Conservation (phyloP, 1,284 basidiomycete genomes). For the Porodaedalea pini region DNA sequence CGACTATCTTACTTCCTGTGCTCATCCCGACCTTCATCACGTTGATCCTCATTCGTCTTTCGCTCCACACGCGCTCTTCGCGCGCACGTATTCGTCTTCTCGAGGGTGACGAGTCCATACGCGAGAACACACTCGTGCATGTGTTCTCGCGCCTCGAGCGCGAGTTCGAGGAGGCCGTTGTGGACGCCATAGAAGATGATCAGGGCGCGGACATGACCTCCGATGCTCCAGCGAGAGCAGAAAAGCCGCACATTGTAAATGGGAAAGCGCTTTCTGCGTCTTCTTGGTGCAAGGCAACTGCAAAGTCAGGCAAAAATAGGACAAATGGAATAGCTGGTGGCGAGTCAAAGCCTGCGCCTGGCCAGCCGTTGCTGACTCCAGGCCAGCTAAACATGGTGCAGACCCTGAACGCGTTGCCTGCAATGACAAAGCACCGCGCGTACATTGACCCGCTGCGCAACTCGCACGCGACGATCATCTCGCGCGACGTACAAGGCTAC, state of each 20-base stretch:
- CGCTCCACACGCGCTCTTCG: slow-evolving; percentile 25
- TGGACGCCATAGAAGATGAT: slow-evolving; percentile 17
- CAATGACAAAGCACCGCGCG: slow-evolving; percentile 60
- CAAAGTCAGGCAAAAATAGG: slow-evolving; percentile 27
- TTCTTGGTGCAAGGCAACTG: neutral
- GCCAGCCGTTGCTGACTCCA: slow-evolving; percentile 49
- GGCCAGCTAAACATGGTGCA: slow-evolving; percentile 49
- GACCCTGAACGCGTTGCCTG: slow-evolving; percentile 62
- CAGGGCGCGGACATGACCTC: neutral
- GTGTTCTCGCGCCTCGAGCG: slow-evolving; percentile 9
- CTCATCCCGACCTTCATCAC: slow-evolving; percentile 34
- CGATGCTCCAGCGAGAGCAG: neutral
- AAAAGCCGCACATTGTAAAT: neutral
- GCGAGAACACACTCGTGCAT: slow-evolving; percentile 21
- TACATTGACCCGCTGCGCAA: slow-evolving; percentile 59
- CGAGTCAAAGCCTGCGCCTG: slow-evolving; percentile 7
- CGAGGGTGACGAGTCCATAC: slow-evolving; percentile 21
- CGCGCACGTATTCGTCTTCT: slow-evolving; percentile 26
- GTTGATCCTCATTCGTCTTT: slow-evolving; percentile 23
- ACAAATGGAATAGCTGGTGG: neutral
- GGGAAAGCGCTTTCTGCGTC: neutral
- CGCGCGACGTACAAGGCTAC: slow-evolving; percentile 59
- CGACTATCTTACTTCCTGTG: slow-evolving; percentile 28
- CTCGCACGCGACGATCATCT: slow-evolving; percentile 66
- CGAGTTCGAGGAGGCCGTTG: slow-evolving; percentile 15